Base-by-base conservation (phyloP, 768 basidiomycete species). In the Pleurotus giganteus region DNA sequence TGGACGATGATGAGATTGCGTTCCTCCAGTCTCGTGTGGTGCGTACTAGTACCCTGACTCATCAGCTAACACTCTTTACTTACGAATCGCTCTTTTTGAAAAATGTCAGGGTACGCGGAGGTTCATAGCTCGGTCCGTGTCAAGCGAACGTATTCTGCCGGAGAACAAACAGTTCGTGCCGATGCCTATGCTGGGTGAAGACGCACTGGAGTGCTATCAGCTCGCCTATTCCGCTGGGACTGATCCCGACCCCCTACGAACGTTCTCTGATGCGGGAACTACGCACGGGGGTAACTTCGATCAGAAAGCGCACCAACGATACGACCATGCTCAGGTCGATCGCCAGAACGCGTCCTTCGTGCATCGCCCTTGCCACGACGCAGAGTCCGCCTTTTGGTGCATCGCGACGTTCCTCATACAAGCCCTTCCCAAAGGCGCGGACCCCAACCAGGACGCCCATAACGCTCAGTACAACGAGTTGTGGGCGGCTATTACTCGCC, bases 341-440 rank as follows among this genome's bases (percentile, higher is more conserved):
- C 39, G 12, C 39, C 7, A 13, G 19, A 7, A 7, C 39, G 12
- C 9, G 7, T 7, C 12, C 39, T 56, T 49, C 47, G 39, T 21
- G 34, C 55, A 56, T 32, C 46, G 49, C 21, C 55, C 55, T 3
- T 23, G 45, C n/a, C 55, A 56, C 42, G 55, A 56, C 36, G 55
- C 55, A 21, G 55, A 56, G 23, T 56, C 55, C 13, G 47, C 49
- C 19, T 56, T 56, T 50, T 56, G 55, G 55, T 45, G 47, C n/a
- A 56, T 56, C 42, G 39, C 41, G 9, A 31, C 34, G 21, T 56
- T 47, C 24, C 47, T 56, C 36, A 46, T 56, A 26, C 55, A 39
- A n/a, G 29, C 34, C n/a, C n/a, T 12, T 21, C 55, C 55, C 15
- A 23, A 19, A 17, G 44, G 32, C 31, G 44, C 46, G n/a, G n/a